phyloP scores from a whole-genome alignment of 2,329 filamentous ascomycete species.

The Phialophora chinensis region DNA sequence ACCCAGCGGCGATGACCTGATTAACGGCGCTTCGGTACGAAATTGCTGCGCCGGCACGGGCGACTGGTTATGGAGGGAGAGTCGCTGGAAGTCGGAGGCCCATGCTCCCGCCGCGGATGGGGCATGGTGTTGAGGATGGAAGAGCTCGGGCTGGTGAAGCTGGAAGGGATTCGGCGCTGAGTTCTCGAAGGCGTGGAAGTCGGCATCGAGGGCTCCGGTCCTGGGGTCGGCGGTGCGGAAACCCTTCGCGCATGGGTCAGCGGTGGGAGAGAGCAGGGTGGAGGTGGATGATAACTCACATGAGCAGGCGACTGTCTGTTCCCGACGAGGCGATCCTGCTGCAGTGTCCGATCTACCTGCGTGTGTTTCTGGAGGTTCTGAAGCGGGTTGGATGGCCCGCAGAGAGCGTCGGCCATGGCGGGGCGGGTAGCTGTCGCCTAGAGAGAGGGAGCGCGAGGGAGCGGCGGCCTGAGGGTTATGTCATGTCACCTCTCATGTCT shows the following conservation, averaged over 20 bases:
- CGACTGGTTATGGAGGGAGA: conserved; percentile 48
- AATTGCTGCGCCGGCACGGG: conserved; percentile 57
- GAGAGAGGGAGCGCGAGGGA: neutral
- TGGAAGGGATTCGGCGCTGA: conserved; percentile 46
- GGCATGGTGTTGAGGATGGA: conserved; percentile 38
- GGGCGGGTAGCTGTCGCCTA: conserved; percentile 6
- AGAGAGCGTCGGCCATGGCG: conserved; percentile 71
- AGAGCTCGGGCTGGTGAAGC: conserved; percentile 41
- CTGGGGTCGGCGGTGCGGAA: conserved; percentile 66
- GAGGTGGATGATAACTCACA: conserved; percentile 48
- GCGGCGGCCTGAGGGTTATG: neutral
- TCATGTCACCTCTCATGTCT: neutral
- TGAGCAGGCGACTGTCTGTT: conserved; percentile 61
- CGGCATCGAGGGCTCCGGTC: conserved; percentile 64
- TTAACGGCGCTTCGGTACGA: conserved; percentile 47
- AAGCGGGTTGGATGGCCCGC: conserved; percentile 76
- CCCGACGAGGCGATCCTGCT: conserved; percentile 70
- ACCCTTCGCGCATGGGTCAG: conserved; percentile 51
- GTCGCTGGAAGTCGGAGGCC: conserved; percentile 56
- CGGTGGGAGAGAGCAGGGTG: neutral
- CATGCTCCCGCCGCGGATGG: conserved; percentile 44
- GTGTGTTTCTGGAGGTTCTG: conserved; percentile 75
- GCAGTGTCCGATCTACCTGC: conserved; percentile 70
- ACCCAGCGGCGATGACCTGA: conserved; percentile 40
- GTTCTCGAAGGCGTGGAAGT: conserved; percentile 73